phyloP scores from a whole-genome alignment of 108 stramenopile genomes.

The Cyclostephanos invisitatus region DNA sequence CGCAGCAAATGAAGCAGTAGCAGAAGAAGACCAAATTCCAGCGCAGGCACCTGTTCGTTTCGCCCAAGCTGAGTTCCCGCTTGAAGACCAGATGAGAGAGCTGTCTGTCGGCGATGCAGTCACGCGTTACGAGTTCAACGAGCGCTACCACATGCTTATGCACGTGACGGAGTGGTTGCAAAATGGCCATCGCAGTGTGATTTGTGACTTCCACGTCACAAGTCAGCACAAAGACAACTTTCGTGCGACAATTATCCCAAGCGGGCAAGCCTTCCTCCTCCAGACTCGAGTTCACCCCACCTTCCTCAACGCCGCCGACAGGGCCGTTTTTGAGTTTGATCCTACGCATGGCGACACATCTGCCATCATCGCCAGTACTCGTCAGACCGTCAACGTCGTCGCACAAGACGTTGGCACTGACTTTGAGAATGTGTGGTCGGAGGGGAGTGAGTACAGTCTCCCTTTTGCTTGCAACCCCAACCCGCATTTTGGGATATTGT shows the following conservation, averaged over 20 bases:
- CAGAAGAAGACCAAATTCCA: too few relatives aligned
- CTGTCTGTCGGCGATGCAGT: not conserved
- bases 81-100: not conserved
- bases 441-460: not conserved
- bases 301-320: conserved; percentile 1
- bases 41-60: too few relatives aligned
- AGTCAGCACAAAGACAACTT: conserved; percentile 1
- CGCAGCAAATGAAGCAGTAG: too few relatives aligned
- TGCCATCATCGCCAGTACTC: not conserved
- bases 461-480: not conserved
- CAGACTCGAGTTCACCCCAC: not conserved
- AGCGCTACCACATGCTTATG: not conserved
- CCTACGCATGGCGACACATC: not conserved
- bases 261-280: not conserved
- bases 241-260: not conserved
- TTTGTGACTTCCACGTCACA: not conserved
- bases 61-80: not conserved
- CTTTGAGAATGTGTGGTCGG: not conserved
- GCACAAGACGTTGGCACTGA: conserved; percentile 1
- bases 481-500: not conserved
- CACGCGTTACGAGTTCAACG: not conserved
- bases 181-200: not conserved
- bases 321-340: not conserved
- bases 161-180: not conserved
- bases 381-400: not conserved